These are phyloP conservation scores for Serendipita vermifera DNA, from an alignment of 768 basidiomycete genomes.

Conservation along the genomic window DNA sequence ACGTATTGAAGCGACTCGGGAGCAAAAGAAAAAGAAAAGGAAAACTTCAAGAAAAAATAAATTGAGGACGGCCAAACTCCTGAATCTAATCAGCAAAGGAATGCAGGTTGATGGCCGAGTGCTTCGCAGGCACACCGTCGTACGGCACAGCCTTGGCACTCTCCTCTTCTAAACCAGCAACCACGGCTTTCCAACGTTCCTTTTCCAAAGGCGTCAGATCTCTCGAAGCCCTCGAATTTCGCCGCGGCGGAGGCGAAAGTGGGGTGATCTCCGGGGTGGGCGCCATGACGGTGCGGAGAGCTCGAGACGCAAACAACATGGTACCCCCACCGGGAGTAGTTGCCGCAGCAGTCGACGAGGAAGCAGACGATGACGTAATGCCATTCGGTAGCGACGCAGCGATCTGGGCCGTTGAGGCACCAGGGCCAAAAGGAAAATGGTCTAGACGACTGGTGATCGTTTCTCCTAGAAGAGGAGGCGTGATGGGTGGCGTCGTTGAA, in stretches of 20 bases:
- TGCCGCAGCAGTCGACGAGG: conserved; percentile 36
- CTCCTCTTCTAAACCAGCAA: background rate
- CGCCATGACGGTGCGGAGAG: conserved; percentile 42
- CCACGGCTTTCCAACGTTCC: background rate
- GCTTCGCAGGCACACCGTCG: background rate
- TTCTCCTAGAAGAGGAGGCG: no score
- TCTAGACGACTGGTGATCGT: no score
- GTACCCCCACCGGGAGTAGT: conserved; percentile 33
- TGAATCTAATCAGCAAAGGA: background rate
- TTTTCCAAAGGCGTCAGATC: background rate
- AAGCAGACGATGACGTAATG: conserved; percentile 19
- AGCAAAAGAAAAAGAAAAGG: background rate
- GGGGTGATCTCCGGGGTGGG: conserved; percentile 29
- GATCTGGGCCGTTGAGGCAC: conserved; percentile 29
- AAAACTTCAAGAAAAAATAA: conserved; percentile 1
- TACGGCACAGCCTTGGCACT: background rate
- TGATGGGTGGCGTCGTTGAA: no score
- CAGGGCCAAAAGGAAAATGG: no score
- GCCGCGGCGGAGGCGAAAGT: conserved; percentile 15
- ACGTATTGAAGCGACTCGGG: background rate
- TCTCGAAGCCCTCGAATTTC: conserved; percentile 11
- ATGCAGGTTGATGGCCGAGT: background rate
- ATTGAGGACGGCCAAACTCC: background rate
- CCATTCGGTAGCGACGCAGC: conserved; percentile 42
- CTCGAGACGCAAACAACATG: conserved; percentile 25